Evolutionary conservation across 2,329 filamentous ascomycete species (phyloP).

Genomic region (Nothopassalora personata): DNA sequence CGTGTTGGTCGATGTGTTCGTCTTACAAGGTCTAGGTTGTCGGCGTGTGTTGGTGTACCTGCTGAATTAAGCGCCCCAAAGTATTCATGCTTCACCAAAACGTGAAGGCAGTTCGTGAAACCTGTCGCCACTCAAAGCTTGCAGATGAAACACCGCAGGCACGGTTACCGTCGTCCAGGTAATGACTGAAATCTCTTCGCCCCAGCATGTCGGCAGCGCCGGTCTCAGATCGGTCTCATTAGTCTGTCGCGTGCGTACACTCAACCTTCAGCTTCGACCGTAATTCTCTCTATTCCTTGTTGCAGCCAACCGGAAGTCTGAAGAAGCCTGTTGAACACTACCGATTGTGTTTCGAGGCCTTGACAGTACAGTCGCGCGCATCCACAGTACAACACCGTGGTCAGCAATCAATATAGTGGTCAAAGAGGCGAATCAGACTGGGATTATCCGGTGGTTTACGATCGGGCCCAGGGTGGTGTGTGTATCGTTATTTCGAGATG

Average conservation of each 20-base stretch:
- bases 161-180: neutral
- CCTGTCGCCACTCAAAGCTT: neutral
- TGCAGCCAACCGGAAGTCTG: too few relatives aligned
- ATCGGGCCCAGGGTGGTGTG: neutral
- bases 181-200: neutral
- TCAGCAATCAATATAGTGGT: too few relatives aligned
- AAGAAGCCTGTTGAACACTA: too few relatives aligned
- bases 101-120: neutral
- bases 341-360: too few relatives aligned
- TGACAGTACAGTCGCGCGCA: too few relatives aligned
- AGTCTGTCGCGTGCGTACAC: too few relatives aligned
- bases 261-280: too few relatives aligned
- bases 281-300: too few relatives aligned
- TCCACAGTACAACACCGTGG: too few relatives aligned
- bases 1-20: neutral
- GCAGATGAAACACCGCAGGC: neutral
- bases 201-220: neutral
- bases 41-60: neutral
- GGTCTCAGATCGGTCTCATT: slow-evolving; percentile 9
- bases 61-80: neutral
- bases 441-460: too few relatives aligned
- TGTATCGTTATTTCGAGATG: neutral
- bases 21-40: neutral
- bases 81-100: neutral
- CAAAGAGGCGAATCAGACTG: too few relatives aligned